phyloP scores from a whole-genome alignment of 2,329 filamentous ascomycete species.

The Xylariaceae sp. region DNA sequence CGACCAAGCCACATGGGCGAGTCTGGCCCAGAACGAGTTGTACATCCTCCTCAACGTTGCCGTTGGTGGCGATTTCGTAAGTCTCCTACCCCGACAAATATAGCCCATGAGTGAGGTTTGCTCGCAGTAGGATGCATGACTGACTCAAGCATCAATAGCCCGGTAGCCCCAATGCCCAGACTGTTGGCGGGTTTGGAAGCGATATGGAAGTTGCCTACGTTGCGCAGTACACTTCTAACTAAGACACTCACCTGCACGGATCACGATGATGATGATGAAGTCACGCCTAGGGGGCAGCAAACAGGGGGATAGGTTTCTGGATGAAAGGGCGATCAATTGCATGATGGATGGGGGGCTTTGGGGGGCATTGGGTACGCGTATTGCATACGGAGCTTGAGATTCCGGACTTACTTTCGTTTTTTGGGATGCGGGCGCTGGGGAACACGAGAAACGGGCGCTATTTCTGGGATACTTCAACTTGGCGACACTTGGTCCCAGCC shows the following conservation, averaged over 20 bases:
- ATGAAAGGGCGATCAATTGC: no score
- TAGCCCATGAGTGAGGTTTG: neutral
- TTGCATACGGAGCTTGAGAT: no score
- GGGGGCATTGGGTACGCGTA: no score
- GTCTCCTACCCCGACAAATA: conserved; percentile 31
- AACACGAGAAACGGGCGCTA: no score
- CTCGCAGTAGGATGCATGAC: neutral
- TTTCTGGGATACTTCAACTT: no score
- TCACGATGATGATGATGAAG: neutral
- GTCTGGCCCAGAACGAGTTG: conserved; percentile 40
- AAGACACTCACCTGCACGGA: neutral
- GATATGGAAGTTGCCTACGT: conserved; percentile 53
- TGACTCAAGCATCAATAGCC: conserved; percentile 36
- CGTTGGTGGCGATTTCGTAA: conserved; percentile 42
- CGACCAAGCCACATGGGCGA: conserved; percentile 41
- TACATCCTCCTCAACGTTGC: conserved; percentile 48
- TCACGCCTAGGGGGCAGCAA: no score
- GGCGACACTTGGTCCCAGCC: no score
- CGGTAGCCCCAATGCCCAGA: conserved; percentile 45
- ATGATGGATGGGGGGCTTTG: no score
- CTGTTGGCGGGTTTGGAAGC: conserved; percentile 42
- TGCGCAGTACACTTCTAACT: conserved; percentile 33
- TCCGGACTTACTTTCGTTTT: no score
- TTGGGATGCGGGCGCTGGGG: no score
- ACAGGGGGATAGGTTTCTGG: no score